These are phyloP conservation scores for Euryodendron excelsum DNA, from an alignment of 148 eudicot species.

Conservation along the genomic window DNA sequence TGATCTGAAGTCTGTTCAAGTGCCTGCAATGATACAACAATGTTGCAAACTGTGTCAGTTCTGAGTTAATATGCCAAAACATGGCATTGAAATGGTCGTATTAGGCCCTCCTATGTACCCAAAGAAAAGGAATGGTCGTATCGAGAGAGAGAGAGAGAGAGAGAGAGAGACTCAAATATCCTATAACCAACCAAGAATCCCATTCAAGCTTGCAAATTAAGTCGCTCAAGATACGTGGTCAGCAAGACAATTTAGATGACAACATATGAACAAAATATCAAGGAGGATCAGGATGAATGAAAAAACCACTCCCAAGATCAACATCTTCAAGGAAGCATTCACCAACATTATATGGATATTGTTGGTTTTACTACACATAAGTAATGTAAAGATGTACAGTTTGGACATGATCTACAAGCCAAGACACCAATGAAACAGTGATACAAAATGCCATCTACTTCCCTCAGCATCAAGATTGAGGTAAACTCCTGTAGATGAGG, in stretches of 20 bases:
- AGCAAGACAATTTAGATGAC: not conserved
- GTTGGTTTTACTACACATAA: not conserved
- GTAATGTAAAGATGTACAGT: too few relatives aligned
- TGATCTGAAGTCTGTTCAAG: constrained; percentile 18
- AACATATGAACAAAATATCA: not conserved
- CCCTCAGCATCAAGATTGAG: not conserved
- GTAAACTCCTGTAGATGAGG: too few relatives aligned
- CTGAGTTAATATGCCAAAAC: not conserved
- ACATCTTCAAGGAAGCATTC: too few relatives aligned
- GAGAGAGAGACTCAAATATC: not conserved
- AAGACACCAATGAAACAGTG: not conserved
- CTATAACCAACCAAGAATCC: not conserved
- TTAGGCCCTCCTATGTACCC: too few relatives aligned
- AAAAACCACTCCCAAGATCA: not conserved
- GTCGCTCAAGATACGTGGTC: not conserved
- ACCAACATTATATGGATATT: too few relatives aligned
- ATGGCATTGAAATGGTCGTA: not conserved
- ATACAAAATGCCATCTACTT: not conserved
- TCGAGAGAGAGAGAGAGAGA: not conserved
- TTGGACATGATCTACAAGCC: too few relatives aligned
- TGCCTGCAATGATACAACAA: constrained; percentile 12
- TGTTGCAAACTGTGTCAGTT: not conserved
- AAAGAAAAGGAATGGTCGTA: too few relatives aligned
- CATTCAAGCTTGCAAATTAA: not conserved
- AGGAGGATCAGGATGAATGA: not conserved